phyloP scores from a whole-genome alignment of 495 filamentous ascomycete species.

The Neurospora tetrasperma region DNA sequence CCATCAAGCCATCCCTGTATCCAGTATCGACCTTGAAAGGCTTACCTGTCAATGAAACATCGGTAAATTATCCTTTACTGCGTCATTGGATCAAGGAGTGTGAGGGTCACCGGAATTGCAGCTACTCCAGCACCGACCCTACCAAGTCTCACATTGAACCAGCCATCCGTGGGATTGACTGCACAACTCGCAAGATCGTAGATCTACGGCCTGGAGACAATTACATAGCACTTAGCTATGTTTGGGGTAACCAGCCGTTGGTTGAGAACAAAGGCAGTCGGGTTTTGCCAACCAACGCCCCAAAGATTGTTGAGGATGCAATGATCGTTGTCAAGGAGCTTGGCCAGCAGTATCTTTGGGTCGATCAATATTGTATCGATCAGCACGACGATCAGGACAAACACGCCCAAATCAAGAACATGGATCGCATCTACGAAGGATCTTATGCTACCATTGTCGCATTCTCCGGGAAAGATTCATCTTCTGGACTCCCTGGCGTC shows the following conservation, averaged over 20 bases:
- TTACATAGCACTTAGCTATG: background rate
- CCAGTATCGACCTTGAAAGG: background rate
- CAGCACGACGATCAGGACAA: slow-evolving; percentile 1
- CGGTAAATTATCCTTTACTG: background rate
- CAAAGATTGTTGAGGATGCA: slow-evolving; percentile 1
- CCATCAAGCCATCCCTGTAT: background rate
- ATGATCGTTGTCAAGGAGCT: background rate
- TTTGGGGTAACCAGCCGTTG: background rate
- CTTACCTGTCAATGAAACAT: background rate
- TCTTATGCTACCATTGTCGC: background rate
- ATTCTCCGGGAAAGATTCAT: background rate
- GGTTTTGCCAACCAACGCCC: background rate
- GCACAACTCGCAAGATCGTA: background rate
- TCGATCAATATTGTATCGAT: slow-evolving; percentile 8
- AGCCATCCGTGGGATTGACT: background rate
- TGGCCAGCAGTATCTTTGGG: slow-evolving; percentile 7
- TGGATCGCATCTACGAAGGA: background rate
- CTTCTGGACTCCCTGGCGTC: background rate
- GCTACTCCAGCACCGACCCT: fast-evolving
- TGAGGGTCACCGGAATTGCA: background rate
- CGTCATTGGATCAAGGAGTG: background rate
- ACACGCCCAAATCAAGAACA: background rate
- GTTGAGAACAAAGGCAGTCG: background rate
- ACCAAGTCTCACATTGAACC: background rate
- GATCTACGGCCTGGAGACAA: background rate